Percentiles rank a stretch among this genome's conserved stretches.
phyloP scores from a whole-genome alignment of 2,329 filamentous ascomycete species.

The Fusarium guadeloupense region DNA sequence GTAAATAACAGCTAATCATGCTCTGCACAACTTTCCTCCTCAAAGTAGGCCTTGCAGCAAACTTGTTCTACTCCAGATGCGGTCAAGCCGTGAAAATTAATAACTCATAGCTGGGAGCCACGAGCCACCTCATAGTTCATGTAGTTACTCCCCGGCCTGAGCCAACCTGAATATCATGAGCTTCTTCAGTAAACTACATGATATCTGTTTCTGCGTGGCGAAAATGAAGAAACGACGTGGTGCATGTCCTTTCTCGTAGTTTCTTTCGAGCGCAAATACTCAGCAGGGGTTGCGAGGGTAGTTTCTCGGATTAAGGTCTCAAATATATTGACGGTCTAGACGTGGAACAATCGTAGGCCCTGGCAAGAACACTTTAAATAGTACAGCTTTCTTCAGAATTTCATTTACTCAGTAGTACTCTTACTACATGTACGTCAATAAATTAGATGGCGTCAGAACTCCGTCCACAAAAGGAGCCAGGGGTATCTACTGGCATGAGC shows the following conservation, averaged over 20 bases:
- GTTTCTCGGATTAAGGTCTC: no score
- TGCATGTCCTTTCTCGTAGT: background rate
- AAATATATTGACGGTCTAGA: no score
- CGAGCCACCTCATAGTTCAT: background rate
- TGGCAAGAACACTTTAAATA: no score
- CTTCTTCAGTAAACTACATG: background rate
- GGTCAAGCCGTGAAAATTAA: background rate
- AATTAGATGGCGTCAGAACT: no score
- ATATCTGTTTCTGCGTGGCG: background rate
- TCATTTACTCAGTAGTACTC: no score
- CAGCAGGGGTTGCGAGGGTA: no score
- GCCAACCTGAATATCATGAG: background rate
- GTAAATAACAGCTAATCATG: conserved; percentile 1
- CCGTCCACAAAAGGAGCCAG: no score
- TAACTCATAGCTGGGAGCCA: background rate
- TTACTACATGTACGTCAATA: no score
- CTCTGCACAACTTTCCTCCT: conserved; percentile 18
- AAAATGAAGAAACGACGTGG: background rate
- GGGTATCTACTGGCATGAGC: no score
- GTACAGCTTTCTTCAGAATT: no score
- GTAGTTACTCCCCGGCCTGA: background rate
- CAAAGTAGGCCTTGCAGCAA: conserved; percentile 4
- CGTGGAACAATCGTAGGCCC: no score
- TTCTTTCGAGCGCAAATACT: no score
- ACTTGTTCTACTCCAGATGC: conserved; percentile 26